Base-by-base conservation (phyloP, 164 flowering plant genomes). In the Tetrastigma voinierianum region DNA sequence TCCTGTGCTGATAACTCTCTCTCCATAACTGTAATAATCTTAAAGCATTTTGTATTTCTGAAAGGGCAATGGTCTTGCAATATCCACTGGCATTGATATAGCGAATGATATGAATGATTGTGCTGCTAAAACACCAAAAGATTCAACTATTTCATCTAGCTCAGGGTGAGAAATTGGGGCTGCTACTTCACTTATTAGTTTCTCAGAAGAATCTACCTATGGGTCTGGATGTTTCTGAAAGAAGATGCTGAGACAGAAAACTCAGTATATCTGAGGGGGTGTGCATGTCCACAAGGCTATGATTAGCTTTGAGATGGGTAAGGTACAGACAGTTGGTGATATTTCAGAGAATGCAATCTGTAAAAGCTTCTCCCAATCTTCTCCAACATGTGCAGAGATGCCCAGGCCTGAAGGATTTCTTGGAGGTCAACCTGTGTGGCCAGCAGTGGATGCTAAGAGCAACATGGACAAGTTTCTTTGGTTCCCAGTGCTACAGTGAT, bases 281-380 rank as follows among this genome's bases (percentile, higher is more conserved):
- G 56, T 58, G 32, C 19, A 59, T 62, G 15, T 19, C 53, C 24
- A 60, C 25, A 57, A 53, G 62, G 46, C 17, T 19, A 53, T 11
- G 4, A 21, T 12, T 21, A 48, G n/a, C 20, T n/a, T 16, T 6
- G 65, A 61, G 21, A 47, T 47, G 18, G 15, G 15, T 67, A 59
- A 43, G 51, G 19, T 51, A 61, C 66, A 16, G n/a, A 53, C 73
- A 48, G 40, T n/a, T 56, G 52, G 61, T 45, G 55, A 57, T 46
- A 25, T 48, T 25, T 15, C 48, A 12, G 44, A 40, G 12, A 44
- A 53, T n/a, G 53, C 16, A 18, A 14, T 32, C 3, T 48, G 44
- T 59, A 46, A 56, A 11, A 62, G 55, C 23, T 24, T 46, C 54
- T 57, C 64, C 20, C 21, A 55, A 14, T 57, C 23, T 2, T 32